Evolutionary conservation across 1,284 basidiomycete species (phyloP), one percentile per base, ranked within the genome.

Genomic region (Papiliotrema nemorosa): DNA sequence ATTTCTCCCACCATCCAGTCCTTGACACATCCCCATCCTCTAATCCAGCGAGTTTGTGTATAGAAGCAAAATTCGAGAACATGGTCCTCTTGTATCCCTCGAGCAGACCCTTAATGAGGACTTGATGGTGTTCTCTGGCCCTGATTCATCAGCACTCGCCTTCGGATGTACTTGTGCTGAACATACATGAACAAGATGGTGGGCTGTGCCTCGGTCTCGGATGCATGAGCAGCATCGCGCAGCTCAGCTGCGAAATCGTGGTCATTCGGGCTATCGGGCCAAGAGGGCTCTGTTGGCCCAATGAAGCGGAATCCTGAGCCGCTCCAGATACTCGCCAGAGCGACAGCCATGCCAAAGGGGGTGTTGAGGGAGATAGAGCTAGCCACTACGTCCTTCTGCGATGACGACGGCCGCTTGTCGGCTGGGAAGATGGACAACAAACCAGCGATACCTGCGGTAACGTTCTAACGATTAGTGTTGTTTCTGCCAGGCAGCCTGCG

Each of bases 381-480:
- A 3, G 61, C 71, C 3, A 75, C 62, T 10, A 63, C 55, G 54
- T 76, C 74, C 20, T 56, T 53, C n/a, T 55, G 38, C 16, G 44
- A 49, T 1, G 60, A 44, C 1, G 66, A 60, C 0, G 72, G 74
- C 16, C 74, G 63, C 51, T 75, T 75, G 58, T 74, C 69, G 0
- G 72, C 69, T 16, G 74, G 72, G 63, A 74, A 75, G 21, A 67
- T 39, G 7, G 73, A 70, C 2, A 75, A 60, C 14, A 71, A 20
- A n/a, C 64, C 67, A 2, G 73, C 67, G 5, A 75, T 67, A 16
- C 74, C 74, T 3, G 74, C 70, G 0, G 74, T 76, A 48, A 74
- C 53, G 54, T 72, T 73, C 66, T 72, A 57, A 4, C 12, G 6
- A 24, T 45, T 33, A 45, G 34, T 14, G 12, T 38, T 7, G 22